phyloP scores from a whole-genome alignment of 805 yeast species.

The Candida rishiriensis region DNA sequence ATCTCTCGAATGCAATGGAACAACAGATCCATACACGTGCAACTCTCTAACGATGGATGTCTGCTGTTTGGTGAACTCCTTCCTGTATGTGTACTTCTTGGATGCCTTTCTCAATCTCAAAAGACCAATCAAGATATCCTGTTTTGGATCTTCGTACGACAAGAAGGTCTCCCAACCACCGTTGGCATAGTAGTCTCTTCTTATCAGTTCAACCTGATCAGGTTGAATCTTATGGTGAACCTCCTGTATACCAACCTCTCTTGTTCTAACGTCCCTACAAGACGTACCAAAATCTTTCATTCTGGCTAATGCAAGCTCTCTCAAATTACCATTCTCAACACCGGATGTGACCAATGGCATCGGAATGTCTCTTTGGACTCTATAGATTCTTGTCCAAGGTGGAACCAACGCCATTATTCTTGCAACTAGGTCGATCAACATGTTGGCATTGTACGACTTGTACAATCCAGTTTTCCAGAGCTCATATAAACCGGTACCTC shows the following conservation, averaged over 20 bases:
- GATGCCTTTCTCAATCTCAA: conserved; percentile 84
- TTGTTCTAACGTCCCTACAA: conserved; percentile 93
- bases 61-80: conserved; percentile 77
- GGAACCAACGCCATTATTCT: conserved; percentile 94
- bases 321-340: conserved; percentile 93
- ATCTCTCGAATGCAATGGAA: conserved; percentile 92
- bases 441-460: conserved; percentile 92
- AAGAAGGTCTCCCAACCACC: conserved; percentile 99
- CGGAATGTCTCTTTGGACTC: conserved; percentile 98
- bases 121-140: conserved; percentile 90
- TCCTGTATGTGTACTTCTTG: conserved; percentile 83
- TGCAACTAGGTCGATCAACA: conserved; percentile 90
- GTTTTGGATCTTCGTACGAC: conserved; percentile 94
- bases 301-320: conserved; percentile 93
- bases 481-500: conserved; percentile 97
- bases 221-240: conserved; percentile 96
- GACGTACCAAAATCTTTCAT: conserved; percentile 97
- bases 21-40: conserved; percentile 97
- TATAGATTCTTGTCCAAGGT: conserved; percentile 98
- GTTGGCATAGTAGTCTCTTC: conserved; percentile 95
- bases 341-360: conserved; percentile 98
- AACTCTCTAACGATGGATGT: conserved; percentile 95
- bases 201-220: conserved; percentile 90
- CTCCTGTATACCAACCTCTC: conserved; percentile 98
- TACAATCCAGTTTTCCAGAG: conserved; percentile 95